A percentile compares a stretch with the other conserved stretches of the same genome.
Evolutionary conservation across 768 basidiomycete genomes (phyloP).

Genomic region (Amanita subjunquillea): DNA sequence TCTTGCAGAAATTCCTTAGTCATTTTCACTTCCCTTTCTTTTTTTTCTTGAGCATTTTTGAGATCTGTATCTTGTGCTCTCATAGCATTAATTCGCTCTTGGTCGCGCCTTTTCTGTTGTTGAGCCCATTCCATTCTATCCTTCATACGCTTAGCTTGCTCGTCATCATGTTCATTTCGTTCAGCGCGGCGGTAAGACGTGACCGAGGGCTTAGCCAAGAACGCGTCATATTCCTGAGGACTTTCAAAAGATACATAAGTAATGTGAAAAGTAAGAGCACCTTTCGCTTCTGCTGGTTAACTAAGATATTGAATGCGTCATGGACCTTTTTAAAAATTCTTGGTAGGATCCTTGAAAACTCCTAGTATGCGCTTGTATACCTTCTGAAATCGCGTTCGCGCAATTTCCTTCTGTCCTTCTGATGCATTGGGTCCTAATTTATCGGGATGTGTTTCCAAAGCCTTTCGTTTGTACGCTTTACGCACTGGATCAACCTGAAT

Average conservation of each 20-base stretch:
- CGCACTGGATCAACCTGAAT: conserved; percentile 32
- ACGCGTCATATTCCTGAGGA: conserved; percentile 36
- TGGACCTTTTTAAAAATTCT: conserved; percentile 32
- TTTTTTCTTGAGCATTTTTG: conserved; percentile 28
- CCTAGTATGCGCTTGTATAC: conserved; percentile 18
- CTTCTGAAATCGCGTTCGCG: conserved; percentile 51
- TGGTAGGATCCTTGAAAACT: neutral
- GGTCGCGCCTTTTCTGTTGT: conserved; percentile 35
- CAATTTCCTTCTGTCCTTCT: conserved; percentile 38
- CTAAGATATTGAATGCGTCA: conserved; percentile 51
- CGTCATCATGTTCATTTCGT: neutral
- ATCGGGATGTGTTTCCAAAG: conserved; percentile 66
- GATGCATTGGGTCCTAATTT: conserved; percentile 48
- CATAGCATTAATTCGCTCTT: conserved; percentile 37
- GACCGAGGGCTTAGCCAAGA: conserved; percentile 11
- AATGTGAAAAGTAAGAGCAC: conserved; percentile 20
- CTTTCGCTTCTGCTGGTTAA: conserved; percentile 43
- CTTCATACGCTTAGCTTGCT: conserved; percentile 23
- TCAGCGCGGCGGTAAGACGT: neutral
- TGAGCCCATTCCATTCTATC: conserved; percentile 48
- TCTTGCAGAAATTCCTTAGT: conserved; percentile 46
- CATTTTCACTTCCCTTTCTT: conserved; percentile 18
- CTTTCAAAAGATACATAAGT: neutral
- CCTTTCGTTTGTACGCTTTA: conserved; percentile 56
- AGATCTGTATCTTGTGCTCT: conserved; percentile 21